A percentile compares a stretch with the other conserved stretches of the same genome.
phyloP scores from a whole-genome alignment of 163 green algal genomes.

The Volvox carteri region DNA sequence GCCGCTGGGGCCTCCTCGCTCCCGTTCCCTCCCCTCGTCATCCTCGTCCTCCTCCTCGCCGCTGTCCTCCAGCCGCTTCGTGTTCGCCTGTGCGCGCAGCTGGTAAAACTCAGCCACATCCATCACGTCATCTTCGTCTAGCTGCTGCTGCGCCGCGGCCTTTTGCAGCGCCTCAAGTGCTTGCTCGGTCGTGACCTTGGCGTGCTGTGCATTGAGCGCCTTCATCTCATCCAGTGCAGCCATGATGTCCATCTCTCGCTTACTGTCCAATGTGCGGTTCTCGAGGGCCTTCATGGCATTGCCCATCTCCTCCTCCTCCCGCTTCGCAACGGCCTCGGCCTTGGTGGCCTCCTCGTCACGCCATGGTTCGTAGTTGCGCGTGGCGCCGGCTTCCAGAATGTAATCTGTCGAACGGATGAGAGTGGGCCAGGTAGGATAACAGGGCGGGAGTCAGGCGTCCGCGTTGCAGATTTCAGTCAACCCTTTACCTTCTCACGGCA shows the following conservation, averaged over 20 bases:
- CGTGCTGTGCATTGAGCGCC: slow-evolving; percentile 74
- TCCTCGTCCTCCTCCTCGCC: slow-evolving; percentile 13
- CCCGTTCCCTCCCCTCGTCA: background rate
- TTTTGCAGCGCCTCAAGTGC: slow-evolving; percentile 83
- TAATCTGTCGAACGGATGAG: slow-evolving; percentile 54
- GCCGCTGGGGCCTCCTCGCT: background rate
- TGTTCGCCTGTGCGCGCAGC: slow-evolving; percentile 45
- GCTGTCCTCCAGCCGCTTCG: background rate
- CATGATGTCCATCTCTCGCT: slow-evolving; percentile 98
- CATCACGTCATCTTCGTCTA: slow-evolving; percentile 59
- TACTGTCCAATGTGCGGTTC: slow-evolving; percentile 94
- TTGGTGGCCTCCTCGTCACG: slow-evolving; percentile 50
- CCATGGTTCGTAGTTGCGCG: slow-evolving; percentile 91
- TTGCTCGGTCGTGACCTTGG: slow-evolving; percentile 76
- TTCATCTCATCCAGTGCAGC: slow-evolving; percentile 96
- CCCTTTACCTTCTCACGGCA: too few relatives aligned
- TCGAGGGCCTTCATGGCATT: slow-evolving; percentile 96
- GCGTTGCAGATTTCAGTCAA: too few relatives aligned
- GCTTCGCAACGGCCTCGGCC: slow-evolving; percentile 66
- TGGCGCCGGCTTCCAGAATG: slow-evolving; percentile 89
- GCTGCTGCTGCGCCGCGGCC: slow-evolving; percentile 52
- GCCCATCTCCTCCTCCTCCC: slow-evolving; percentile 94
- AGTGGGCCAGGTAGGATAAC: too few relatives aligned
- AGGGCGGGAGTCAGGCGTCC: too few relatives aligned
- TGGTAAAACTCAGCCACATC: slow-evolving; percentile 59